Evolutionary conservation across 768 basidiomycete genomes (phyloP).

Genomic region (Suillus placidus): DNA sequence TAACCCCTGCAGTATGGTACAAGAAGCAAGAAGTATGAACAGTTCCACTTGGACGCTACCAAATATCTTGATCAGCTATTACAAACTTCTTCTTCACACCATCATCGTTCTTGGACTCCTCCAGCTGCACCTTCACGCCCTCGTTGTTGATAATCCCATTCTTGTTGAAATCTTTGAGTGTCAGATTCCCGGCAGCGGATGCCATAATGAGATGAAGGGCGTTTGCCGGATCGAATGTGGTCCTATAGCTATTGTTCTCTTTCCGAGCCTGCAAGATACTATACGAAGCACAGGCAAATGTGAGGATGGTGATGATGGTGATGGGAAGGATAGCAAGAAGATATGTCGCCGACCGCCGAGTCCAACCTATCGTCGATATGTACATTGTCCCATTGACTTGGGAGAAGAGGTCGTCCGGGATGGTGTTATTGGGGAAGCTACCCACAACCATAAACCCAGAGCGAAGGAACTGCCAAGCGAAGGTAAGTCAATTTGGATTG

Average conservation of each 20-base stretch:
- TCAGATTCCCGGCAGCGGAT: background rate
- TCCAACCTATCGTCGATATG: constrained; percentile 10
- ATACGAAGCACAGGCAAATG: background rate
- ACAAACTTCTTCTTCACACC: too few relatives aligned
- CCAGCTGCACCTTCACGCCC: background rate
- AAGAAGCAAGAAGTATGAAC: background rate
- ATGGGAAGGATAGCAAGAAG: constrained; percentile 11
- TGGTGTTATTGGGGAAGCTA: constrained; percentile 2
- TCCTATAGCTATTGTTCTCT: background rate
- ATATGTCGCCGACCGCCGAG: constrained; percentile 1
- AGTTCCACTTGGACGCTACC: background rate
- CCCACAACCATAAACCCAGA: constrained; percentile 7
- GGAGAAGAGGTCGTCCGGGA: constrained; percentile 2
- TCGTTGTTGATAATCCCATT: background rate
- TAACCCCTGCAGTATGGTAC: background rate
- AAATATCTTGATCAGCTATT: background rate
- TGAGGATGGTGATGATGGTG: constrained; percentile 4
- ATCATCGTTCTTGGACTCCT: background rate
- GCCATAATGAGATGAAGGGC: constrained; percentile 12
- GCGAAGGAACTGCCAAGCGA: constrained; percentile 8
- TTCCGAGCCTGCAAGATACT: background rate
- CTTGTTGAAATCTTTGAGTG: background rate
- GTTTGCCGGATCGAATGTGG: constrained; percentile 7
- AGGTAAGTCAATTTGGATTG: background rate
- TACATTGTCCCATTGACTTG: constrained; percentile 6